These are phyloP conservation scores for Cardamine occulta DNA, from an alignment of 345 rosid genomes.

Conservation along the genomic window DNA sequence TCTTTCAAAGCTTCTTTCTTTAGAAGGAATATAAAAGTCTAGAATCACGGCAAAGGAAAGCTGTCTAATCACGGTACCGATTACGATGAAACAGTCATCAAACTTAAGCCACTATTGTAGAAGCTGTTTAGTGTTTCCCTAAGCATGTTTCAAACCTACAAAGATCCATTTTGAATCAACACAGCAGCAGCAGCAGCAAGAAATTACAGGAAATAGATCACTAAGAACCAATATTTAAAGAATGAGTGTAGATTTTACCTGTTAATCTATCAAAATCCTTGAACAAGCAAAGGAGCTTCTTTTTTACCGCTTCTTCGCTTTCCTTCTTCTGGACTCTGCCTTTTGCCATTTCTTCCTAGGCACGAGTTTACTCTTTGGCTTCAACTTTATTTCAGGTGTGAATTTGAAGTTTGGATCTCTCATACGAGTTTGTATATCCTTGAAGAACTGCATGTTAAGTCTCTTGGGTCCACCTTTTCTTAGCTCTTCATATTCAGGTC, in stretches of 20 bases:
- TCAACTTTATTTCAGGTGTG: slow-evolving; percentile 85
- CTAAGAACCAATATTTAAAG: slow-evolving; percentile 6
- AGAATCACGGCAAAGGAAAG: slow-evolving; percentile 34
- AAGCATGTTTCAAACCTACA: slow-evolving; percentile 10
- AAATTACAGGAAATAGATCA: slow-evolving; percentile 6
- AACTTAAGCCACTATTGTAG: background rate
- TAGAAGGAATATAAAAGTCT: slow-evolving; percentile 31
- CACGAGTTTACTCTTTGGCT: slow-evolving; percentile 91
- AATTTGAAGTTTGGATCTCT: slow-evolving; percentile 88
- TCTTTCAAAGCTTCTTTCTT: slow-evolving; percentile 35
- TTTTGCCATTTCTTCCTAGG: slow-evolving; percentile 92
- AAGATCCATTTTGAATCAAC: background rate
- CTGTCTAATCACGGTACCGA: slow-evolving; percentile 26
- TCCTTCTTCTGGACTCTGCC: slow-evolving; percentile 78
- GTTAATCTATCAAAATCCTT: background rate
- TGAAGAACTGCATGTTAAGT: slow-evolving; percentile 89
- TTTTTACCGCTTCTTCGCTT: slow-evolving; percentile 71
- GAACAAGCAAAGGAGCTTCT: slow-evolving; percentile 1
- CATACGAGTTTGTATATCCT: slow-evolving; percentile 93
- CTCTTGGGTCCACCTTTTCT: slow-evolving; percentile 91
- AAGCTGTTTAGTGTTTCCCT: slow-evolving; percentile 7
- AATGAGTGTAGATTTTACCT: slow-evolving; percentile 3
- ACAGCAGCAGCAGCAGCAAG: background rate
- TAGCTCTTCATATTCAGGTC: slow-evolving; percentile 94
- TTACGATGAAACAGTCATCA: slow-evolving; percentile 12